A percentile compares a stretch with the other conserved stretches of the same genome.
Conservation (phyloP, 1,139 yeast species). For the Arxiozyma bovina region DNA sequence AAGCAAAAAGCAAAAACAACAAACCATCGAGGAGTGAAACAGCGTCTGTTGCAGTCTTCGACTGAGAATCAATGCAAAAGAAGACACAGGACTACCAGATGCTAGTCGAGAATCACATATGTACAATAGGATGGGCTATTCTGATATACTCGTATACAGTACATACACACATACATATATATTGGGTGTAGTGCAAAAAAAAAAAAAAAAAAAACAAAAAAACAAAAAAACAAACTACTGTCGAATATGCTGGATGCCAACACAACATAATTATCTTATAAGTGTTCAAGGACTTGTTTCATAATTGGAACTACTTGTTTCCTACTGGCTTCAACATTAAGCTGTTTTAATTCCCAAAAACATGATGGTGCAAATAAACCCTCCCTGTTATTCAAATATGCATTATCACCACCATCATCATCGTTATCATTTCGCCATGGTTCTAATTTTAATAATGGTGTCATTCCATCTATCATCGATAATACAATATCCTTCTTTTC, state of each 20-base stretch:
- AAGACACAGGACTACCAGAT: too few relatives aligned
- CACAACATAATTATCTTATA: too few relatives aligned
- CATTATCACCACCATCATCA: background rate
- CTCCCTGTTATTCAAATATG: background rate
- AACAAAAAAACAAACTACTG: too few relatives aligned
- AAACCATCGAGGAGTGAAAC: too few relatives aligned
- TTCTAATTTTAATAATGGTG: slow-evolving; percentile 32
- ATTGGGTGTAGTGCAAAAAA: background rate
- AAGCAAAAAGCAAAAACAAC: too few relatives aligned
- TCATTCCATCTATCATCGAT: slow-evolving; percentile 31
- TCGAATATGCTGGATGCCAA: too few relatives aligned
- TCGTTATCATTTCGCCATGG: slow-evolving; percentile 4
- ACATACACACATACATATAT: background rate
- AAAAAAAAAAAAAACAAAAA: too few relatives aligned
- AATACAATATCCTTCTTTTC: slow-evolving; percentile 18
- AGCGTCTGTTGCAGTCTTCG: too few relatives aligned
- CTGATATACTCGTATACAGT: background rate
- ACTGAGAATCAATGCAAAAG: too few relatives aligned
- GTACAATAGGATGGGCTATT: too few relatives aligned
- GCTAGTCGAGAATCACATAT: too few relatives aligned
- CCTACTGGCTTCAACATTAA: slow-evolving; percentile 55
- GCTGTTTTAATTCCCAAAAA: slow-evolving; percentile 39
- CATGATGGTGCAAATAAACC: background rate
- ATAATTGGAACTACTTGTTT: slow-evolving; percentile 71
- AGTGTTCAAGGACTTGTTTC: background rate